Percentiles rank a stretch among this genome's conserved stretches.
phyloP scores from a whole-genome alignment of 805 yeast species.

The Teunomyces stri region DNA sequence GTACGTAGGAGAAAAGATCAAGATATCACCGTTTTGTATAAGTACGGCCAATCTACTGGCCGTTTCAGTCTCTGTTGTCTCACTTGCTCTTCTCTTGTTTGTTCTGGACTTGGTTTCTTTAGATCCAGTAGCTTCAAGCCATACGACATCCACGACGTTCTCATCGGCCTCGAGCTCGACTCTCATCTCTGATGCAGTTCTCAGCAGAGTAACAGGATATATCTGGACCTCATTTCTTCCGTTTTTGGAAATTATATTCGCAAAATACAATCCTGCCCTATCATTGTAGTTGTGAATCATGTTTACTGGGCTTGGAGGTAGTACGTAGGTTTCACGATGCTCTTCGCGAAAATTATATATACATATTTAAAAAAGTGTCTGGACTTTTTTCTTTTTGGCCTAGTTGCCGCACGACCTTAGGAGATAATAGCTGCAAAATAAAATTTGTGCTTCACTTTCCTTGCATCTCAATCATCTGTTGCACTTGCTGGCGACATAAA shows the following conservation, averaged over 20 bases:
- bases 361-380: background rate
- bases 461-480: conserved; percentile 58
- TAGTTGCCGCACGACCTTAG: background rate
- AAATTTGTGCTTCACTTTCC: background rate
- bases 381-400: background rate
- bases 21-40: conserved; percentile 36
- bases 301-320: conserved; percentile 1
- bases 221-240: conserved; percentile 49
- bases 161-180: conserved; percentile 44
- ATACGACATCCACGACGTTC: conserved; percentile 30
- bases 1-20: conserved; percentile 43
- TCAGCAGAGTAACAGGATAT: conserved; percentile 23
- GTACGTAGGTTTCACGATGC: background rate
- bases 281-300: conserved; percentile 19
- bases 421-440: background rate
- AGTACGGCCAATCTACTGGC: conserved; percentile 28
- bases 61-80: background rate
- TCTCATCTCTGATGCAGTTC: conserved; percentile 20
- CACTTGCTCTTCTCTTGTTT: conserved; percentile 4
- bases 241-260: conserved; percentile 40
- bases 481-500: conserved; percentile 77
- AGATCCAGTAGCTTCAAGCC: conserved; percentile 27
- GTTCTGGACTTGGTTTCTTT: conserved; percentile 21
- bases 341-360: conserved; percentile 2
- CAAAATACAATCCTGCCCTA: conserved; percentile 28